Percentiles rank a stretch among this genome's conserved stretches.
Evolutionary conservation across 1,139 yeast genomes (phyloP).

Genomic region (Suhomyces atakaporum): DNA sequence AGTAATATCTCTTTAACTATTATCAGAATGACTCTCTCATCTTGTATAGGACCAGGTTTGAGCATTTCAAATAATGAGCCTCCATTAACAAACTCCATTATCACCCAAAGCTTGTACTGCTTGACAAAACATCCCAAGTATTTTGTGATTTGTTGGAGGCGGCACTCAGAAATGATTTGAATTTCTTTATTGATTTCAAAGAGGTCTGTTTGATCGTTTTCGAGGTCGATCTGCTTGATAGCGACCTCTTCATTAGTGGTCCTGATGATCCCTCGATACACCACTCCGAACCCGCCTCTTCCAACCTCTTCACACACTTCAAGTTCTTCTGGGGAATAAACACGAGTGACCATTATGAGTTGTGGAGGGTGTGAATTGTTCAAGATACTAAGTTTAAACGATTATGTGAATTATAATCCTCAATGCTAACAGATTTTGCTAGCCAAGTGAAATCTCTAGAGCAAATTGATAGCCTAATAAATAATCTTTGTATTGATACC

Average conservation of each 20-base stretch:
- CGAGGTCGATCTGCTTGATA: conserved; percentile 75
- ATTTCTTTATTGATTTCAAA: conserved; percentile 82
- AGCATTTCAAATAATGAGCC: conserved; percentile 76
- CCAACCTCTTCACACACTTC: conserved; percentile 78
- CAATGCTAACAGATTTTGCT: too few relatives aligned
- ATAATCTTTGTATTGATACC: too few relatives aligned
- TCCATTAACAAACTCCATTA: conserved; percentile 83
- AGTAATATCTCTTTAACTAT: conserved; percentile 58
- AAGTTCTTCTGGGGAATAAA: conserved; percentile 40
- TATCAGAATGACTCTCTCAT: conserved; percentile 54
- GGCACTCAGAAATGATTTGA: conserved; percentile 72
- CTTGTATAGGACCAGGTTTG: conserved; percentile 57
- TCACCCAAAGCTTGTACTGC: conserved; percentile 80
- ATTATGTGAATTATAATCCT: too few relatives aligned
- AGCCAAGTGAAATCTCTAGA: too few relatives aligned
- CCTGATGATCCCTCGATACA: conserved; percentile 68
- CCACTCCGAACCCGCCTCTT: conserved; percentile 87
- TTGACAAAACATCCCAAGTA: conserved; percentile 81
- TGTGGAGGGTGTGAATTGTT: background rate
- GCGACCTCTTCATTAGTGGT: conserved; percentile 57
- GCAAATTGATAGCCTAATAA: too few relatives aligned
- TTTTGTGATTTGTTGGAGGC: conserved; percentile 66
- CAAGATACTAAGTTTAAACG: too few relatives aligned
- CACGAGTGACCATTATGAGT: conserved; percentile 18
- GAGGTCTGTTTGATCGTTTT: conserved; percentile 72